Evolutionary conservation across 768 basidiomycete species (phyloP).

Genomic region (Russula olivacea): DNA sequence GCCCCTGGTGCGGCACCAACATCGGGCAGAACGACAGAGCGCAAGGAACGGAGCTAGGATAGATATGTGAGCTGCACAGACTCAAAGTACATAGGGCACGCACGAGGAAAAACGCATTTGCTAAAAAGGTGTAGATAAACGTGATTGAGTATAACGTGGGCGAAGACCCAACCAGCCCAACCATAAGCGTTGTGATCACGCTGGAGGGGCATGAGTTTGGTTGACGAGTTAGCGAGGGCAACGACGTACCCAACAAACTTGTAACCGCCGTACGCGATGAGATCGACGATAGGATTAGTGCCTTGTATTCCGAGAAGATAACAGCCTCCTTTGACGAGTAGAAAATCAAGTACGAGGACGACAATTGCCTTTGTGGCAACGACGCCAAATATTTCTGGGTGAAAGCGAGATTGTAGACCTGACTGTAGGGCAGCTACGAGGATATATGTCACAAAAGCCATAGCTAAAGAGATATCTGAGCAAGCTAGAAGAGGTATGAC

Average conservation of each 20-base stretch:
- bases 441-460: slow-evolving; percentile 95
- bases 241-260: slow-evolving; percentile 87
- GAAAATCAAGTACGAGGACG: slow-evolving; percentile 83
- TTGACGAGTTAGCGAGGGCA: background rate
- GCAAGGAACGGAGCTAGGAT: slow-evolving; percentile 82
- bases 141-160: slow-evolving; percentile 59
- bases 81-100: slow-evolving; percentile 29
- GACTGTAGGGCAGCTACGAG: slow-evolving; percentile 81
- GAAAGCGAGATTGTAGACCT: slow-evolving; percentile 76
- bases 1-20: slow-evolving; percentile 40
- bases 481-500: background rate
- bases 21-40: slow-evolving; percentile 87
- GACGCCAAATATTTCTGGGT: slow-evolving; percentile 84
- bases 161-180: slow-evolving; percentile 57
- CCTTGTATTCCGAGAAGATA: slow-evolving; percentile 88
- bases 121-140: slow-evolving; percentile 81
- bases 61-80: background rate
- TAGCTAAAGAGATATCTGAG: slow-evolving; percentile 44
- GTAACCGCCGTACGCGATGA: slow-evolving; percentile 92
- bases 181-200: slow-evolving; percentile 76
- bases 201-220: slow-evolving; percentile 36
- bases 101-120: slow-evolving; percentile 92
- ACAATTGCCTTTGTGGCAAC: slow-evolving; percentile 78
- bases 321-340: slow-evolving; percentile 84
- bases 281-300: slow-evolving; percentile 63